phyloP scores from a whole-genome alignment of 169 alveolate genomes.

The Plasmodium sp. region DNA sequence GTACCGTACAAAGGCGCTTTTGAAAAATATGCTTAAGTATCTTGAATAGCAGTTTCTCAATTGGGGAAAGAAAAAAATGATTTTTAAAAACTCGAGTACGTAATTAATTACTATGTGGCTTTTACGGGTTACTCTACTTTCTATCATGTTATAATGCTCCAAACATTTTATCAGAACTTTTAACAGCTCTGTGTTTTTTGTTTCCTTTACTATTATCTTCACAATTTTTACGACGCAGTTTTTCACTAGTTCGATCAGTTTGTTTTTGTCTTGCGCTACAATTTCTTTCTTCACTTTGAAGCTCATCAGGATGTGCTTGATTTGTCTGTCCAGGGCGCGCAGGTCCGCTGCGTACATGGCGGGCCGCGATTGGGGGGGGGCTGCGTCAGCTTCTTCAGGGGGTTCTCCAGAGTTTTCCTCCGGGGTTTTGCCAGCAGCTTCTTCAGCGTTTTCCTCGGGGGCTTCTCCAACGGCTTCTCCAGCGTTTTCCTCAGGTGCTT shows the following conservation, averaged over 20 bases:
- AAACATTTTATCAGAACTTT: conserved; percentile 27
- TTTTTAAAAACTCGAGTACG: conserved; percentile 33
- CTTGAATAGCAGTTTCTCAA: conserved; percentile 14
- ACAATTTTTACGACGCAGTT: conserved; percentile 13
- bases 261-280: background rate
- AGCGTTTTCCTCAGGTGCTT: background rate
- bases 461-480: background rate
- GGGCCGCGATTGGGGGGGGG: background rate
- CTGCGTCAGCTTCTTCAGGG: too few relatives aligned
- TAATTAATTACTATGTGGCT: conserved; percentile 24
- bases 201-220: conserved; percentile 22
- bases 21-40: conserved; percentile 23
- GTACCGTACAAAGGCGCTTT: conserved; percentile 47
- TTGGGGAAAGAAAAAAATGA: background rate
- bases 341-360: conserved; percentile 21
- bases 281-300: conserved; percentile 4
- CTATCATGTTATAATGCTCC: conserved; percentile 34
- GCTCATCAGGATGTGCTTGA: background rate
- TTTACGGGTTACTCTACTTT: conserved; percentile 5
- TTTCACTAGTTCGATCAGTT: background rate
- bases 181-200: conserved; percentile 24
- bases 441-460: background rate
- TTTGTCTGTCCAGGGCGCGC: background rate
- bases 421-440: too few relatives aligned
- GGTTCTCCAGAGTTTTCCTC: background rate